phyloP scores from a whole-genome alignment of 73 alveolate species.

The Blepharisma stoltei region DNA sequence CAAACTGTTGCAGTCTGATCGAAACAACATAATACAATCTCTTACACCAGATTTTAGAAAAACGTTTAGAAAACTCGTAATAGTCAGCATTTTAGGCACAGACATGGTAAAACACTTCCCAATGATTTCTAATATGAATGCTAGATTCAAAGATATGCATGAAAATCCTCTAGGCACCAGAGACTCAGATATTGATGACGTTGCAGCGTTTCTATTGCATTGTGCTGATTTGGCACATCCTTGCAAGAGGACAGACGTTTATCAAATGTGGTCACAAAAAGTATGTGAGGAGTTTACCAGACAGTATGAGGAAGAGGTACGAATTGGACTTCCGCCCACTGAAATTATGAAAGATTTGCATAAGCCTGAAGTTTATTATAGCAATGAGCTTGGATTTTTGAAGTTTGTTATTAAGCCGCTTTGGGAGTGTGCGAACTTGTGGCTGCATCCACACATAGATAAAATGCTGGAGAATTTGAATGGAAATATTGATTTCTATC shows the following conservation, averaged over 20 bases:
- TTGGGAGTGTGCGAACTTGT: neutral
- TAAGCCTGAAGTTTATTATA: slow-evolving; percentile 10
- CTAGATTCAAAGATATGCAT: neutral
- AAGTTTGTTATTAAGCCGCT: neutral
- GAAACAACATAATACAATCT: neutral
- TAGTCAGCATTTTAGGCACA: slow-evolving; percentile 48
- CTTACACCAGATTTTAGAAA: neutral
- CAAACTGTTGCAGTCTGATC: slow-evolving; percentile 27
- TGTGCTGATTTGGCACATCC: slow-evolving; percentile 17
- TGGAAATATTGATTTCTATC: neutral
- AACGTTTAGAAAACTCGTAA: slow-evolving; percentile 29
- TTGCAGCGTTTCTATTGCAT: neutral
- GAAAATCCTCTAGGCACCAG: neutral
- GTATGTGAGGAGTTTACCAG: slow-evolving; percentile 8
- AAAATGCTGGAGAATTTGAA: neutral
- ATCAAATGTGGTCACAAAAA: neutral
- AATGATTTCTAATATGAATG: slow-evolving; percentile 15
- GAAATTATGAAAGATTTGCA: neutral
- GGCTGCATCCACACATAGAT: slow-evolving; percentile 15
- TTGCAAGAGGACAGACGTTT: neutral
- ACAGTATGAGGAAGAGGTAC: neutral
- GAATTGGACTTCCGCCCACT: neutral
- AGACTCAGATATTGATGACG: neutral
- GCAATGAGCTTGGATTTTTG: neutral
- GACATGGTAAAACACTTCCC: slow-evolving; percentile 42